Percentiles rank a stretch among this genome's conserved stretches.
phyloP scores from a whole-genome alignment of 495 filamentous ascomycete genomes.

The Filosporella fistucella region DNA sequence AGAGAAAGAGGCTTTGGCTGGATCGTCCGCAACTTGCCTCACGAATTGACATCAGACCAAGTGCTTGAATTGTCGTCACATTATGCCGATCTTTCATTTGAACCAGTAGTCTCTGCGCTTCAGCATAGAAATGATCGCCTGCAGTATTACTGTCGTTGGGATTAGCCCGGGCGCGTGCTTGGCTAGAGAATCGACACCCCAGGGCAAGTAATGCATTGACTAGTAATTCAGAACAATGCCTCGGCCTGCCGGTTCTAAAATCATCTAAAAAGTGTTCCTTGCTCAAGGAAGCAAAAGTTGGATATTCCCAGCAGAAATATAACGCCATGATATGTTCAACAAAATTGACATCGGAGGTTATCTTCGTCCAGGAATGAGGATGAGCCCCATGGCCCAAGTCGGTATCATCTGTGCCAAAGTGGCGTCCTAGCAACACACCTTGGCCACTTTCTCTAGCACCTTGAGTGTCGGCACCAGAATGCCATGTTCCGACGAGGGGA shows the following conservation, averaged over 20 bases:
- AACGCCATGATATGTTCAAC: conserved; percentile 61
- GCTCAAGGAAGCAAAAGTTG: conserved; percentile 65
- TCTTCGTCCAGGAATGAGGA: conserved; percentile 48
- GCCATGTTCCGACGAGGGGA: conserved; percentile 15
- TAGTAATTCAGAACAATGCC: conserved; percentile 68
- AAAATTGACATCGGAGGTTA: conserved; percentile 52
- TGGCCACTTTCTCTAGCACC: conserved; percentile 5
- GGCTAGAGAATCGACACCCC: conserved; percentile 68
- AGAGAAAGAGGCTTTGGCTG: conserved; percentile 63
- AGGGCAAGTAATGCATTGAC: conserved; percentile 72
- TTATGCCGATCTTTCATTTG: conserved; percentile 51
- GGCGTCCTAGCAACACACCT: conserved; percentile 14
- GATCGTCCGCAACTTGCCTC: conserved; percentile 61
- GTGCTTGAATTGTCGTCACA: conserved; percentile 73
- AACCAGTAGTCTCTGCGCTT: conserved; percentile 55
- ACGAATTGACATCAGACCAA: conserved; percentile 69
- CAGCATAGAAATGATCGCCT: conserved; percentile 69
- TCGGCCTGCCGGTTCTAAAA: conserved; percentile 44
- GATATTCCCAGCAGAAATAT: conserved; percentile 82
- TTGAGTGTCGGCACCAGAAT: conserved; percentile 1
- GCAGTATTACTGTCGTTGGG: conserved; percentile 65
- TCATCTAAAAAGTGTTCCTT: conserved; percentile 70
- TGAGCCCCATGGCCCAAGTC: background rate
- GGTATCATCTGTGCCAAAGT: conserved; percentile 4
- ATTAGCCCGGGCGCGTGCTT: conserved; percentile 56